Evolutionary conservation across 495 filamentous ascomycete species (phyloP), one percentile per base, ranked within the genome.

Genomic region (Parachaetomium inaequale): DNA sequence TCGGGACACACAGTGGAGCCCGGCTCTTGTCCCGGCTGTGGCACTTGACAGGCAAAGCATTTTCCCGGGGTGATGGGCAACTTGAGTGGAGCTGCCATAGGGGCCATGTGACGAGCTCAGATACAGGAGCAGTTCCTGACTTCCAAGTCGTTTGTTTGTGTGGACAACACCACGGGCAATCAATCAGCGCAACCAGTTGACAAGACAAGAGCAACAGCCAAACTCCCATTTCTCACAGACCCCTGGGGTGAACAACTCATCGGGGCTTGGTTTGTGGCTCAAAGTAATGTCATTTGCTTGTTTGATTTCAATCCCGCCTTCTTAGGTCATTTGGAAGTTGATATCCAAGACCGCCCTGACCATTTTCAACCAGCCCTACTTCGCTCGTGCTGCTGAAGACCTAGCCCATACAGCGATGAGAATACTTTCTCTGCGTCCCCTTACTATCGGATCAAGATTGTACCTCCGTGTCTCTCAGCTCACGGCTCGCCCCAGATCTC

Each of bases 401-500:
- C 2, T 11, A 31, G 10, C 25, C 38, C 21, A 38, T 25, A 3
- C 23, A 31, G 19, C 23, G 2, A 5, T 7, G 4, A 0, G 15
- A 28, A 17, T 19, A 4, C 47, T 12, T 32, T 17, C 6, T n/a
- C 8, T n/a, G 1, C 14, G 28, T 7, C 14, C 26, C 17, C 49
- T 28, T 10, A 31, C 17, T 32, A 4, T 15, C 46, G 5, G 7
- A 12, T 29, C 29, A 31, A 6, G 17, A 14, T 1, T 7, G 5
- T 5, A 14, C 7, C 17, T 32, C 8, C 4, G 42, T 11, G 26
- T 19, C 23, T n/a, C 25, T 55, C 57, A 25, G 25, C 26, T 70
- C 73, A 86, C 25, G 82, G 76, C 81, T 91, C 82, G 50, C 83
- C 84, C 66, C 87, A 90, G 68, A 90, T 83, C 69, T 85, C 84